A percentile compares a stretch with the other conserved stretches of the same genome.
Conservation (phyloP, 306 rosid species). For the Lathyrus oleraceus region DNA sequence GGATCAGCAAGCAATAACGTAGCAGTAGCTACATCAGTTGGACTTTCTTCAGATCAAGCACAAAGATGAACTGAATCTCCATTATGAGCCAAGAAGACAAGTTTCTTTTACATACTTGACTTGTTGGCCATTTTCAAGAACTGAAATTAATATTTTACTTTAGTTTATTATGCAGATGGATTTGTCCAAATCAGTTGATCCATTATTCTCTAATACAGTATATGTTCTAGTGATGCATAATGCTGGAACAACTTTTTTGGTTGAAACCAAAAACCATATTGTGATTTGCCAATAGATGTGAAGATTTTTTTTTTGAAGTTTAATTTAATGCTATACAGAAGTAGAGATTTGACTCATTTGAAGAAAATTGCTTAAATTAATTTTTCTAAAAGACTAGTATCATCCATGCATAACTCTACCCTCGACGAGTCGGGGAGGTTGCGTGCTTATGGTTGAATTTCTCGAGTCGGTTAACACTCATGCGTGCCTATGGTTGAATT, state of each 20-base stretch:
- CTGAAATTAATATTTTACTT: conserved; percentile 22
- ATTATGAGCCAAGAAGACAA: conserved; percentile 47
- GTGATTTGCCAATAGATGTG: conserved; percentile 40
- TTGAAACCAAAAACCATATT: conserved; percentile 36
- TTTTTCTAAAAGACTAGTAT: too few relatives aligned
- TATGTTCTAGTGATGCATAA: neutral
- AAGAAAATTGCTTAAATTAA: neutral
- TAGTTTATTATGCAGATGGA: conserved; percentile 33
- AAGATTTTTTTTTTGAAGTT: conserved; percentile 17
- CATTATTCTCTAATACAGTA: neutral
- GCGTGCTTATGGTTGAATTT: too few relatives aligned
- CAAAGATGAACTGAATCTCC: conserved; percentile 57
- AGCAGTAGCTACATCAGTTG: conserved; percentile 65
- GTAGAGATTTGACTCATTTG: conserved; percentile 29
- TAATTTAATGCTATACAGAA: conserved; percentile 31
- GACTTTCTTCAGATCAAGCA: conserved; percentile 89
- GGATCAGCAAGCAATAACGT: conserved; percentile 67
- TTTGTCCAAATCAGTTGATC: conserved; percentile 34
- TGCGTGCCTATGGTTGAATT: too few relatives aligned
- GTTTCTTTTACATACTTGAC: conserved; percentile 71
- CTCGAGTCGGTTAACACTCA: too few relatives aligned
- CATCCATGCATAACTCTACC: too few relatives aligned
- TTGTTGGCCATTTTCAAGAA: conserved; percentile 44
- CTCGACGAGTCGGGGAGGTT: too few relatives aligned
- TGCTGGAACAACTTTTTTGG: conserved; percentile 39